Percentiles rank a stretch among this genome's conserved stretches.
phyloP scores from a whole-genome alignment of 768 basidiomycete species.

The Lepiota venenata region DNA sequence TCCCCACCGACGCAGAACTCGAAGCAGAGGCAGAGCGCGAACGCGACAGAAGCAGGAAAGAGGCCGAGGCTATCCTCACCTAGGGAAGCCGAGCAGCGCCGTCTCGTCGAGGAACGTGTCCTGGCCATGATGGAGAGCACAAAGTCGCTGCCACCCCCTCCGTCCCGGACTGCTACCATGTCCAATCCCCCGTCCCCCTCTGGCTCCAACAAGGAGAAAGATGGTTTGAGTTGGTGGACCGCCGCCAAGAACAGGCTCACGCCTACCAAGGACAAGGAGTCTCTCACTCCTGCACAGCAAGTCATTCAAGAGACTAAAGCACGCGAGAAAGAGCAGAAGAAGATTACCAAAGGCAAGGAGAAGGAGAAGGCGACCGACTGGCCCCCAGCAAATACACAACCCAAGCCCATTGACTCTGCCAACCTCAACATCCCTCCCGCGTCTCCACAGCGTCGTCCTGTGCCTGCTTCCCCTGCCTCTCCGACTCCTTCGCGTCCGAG shows the following conservation, averaged over 20 bases:
- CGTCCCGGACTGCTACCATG: conserved; percentile 54
- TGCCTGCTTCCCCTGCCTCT: conserved; percentile 54
- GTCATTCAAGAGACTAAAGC: conserved; percentile 73
- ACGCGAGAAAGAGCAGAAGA: conserved; percentile 57
- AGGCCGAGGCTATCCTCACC: conserved; percentile 75
- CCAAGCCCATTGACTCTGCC: conserved; percentile 56
- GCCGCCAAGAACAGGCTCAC: conserved; percentile 73
- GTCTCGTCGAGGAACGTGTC: conserved; percentile 68
- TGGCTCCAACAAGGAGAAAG: conserved; percentile 63
- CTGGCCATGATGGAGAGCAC: conserved; percentile 65
- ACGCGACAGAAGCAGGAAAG: conserved; percentile 68
- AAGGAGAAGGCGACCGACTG: conserved; percentile 43
- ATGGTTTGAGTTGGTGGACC: conserved; percentile 66
- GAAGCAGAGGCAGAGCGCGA: conserved; percentile 80
- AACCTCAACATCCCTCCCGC: conserved; percentile 49
- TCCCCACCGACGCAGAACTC: conserved; percentile 72
- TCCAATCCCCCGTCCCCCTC: conserved; percentile 65
- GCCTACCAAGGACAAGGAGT: conserved; percentile 70
- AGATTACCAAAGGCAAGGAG: conserved; percentile 42
- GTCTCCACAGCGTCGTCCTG: conserved; percentile 43
- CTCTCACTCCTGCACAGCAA: conserved; percentile 83
- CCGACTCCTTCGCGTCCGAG: conserved; percentile 60
- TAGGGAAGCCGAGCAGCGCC: conserved; percentile 68
- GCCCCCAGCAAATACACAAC: conserved; percentile 45
- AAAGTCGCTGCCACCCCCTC: conserved; percentile 52